A percentile compares a stretch with the other conserved stretches of the same genome.
Evolutionary conservation across 2,329 filamentous ascomycete species (phyloP).

Genomic region (Neopestalotiopsis clavispora): DNA sequence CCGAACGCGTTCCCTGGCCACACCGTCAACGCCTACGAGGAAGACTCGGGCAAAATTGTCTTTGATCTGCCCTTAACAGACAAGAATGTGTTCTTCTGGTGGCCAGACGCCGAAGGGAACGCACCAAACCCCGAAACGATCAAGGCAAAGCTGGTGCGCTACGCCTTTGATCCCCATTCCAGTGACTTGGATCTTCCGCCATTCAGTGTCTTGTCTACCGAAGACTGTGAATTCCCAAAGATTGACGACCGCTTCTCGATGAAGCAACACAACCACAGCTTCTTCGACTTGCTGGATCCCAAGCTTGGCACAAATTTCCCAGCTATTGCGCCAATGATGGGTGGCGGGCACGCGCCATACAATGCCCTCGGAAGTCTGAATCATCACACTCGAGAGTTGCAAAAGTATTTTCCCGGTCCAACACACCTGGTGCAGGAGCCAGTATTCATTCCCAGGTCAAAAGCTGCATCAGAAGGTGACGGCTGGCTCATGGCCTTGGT

Average conservation of each 20-base stretch:
- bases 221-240: slow-evolving; percentile 44
- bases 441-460: slow-evolving; percentile 42
- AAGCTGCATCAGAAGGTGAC: slow-evolving; percentile 42
- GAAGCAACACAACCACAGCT: slow-evolving; percentile 42
- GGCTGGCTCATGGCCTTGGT: slow-evolving; percentile 46
- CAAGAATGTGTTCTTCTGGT: slow-evolving; percentile 48
- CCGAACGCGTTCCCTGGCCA: slow-evolving; percentile 42
- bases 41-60: slow-evolving; percentile 33
- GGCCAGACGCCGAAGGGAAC: slow-evolving; percentile 41
- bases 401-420: slow-evolving; percentile 37
- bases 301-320: slow-evolving; percentile 34
- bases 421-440: slow-evolving; percentile 46
- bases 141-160: slow-evolving; percentile 27
- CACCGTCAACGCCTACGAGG: slow-evolving; percentile 42
- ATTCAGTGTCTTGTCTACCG: slow-evolving; percentile 25
- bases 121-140: slow-evolving; percentile 36
- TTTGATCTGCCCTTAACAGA: slow-evolving; percentile 42
- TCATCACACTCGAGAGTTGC: slow-evolving; percentile 18
- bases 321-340: slow-evolving; percentile 31
- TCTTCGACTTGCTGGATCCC: slow-evolving; percentile 43
- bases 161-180: slow-evolving; percentile 30
- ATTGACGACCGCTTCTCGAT: slow-evolving; percentile 49
- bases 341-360: slow-evolving; percentile 20
- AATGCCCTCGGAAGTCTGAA: slow-evolving; percentile 36
- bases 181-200: slow-evolving; percentile 28